A percentile compares a stretch with the other conserved stretches of the same genome.
phyloP scores from a whole-genome alignment of 2,329 filamentous ascomycete genomes.

The Aspergillus melleus region DNA sequence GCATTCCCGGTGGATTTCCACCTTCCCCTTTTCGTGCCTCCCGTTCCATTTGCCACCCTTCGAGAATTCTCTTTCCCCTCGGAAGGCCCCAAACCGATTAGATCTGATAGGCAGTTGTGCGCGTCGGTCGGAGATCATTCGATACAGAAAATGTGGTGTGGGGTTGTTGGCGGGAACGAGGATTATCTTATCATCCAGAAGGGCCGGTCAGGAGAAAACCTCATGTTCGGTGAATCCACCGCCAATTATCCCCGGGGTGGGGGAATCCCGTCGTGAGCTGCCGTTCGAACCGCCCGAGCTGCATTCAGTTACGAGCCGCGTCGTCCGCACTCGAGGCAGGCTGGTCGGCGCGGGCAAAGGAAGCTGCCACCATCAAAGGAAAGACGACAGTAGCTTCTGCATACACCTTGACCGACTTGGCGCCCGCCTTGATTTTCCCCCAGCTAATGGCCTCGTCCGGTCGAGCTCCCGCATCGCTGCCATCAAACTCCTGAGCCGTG shows the following conservation, averaged over 20 bases:
- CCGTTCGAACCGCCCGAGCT: neutral
- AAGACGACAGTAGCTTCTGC: conserved; percentile 68
- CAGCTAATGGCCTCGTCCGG: conserved; percentile 97
- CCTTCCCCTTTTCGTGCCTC: conserved; percentile 7
- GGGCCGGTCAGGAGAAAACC: neutral
- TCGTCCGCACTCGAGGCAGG: conserved; percentile 4
- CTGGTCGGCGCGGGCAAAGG: conserved; percentile 54
- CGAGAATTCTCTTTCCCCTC: conserved; percentile 2
- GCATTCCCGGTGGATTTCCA: neutral
- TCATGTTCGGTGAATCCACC: neutral
- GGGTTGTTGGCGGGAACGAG: neutral
- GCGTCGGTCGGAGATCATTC: neutral
- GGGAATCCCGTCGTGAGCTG: neutral
- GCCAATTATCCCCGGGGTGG: neutral
- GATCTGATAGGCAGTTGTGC: neutral
- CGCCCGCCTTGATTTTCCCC: conserved; percentile 94
- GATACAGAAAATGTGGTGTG: neutral
- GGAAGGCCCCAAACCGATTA: neutral
- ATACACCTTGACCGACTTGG: conserved; percentile 85
- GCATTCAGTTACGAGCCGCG: conserved; percentile 12
- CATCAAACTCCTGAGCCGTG: conserved; percentile 95
- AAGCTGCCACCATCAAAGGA: conserved; percentile 66
- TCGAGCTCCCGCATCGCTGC: conserved; percentile 89
- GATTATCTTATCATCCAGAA: neutral
- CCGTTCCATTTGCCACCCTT: conserved; percentile 12